These are phyloP conservation scores for Pleurotus djamor DNA, from an alignment of 768 basidiomycete species.

Conservation along the genomic window DNA sequence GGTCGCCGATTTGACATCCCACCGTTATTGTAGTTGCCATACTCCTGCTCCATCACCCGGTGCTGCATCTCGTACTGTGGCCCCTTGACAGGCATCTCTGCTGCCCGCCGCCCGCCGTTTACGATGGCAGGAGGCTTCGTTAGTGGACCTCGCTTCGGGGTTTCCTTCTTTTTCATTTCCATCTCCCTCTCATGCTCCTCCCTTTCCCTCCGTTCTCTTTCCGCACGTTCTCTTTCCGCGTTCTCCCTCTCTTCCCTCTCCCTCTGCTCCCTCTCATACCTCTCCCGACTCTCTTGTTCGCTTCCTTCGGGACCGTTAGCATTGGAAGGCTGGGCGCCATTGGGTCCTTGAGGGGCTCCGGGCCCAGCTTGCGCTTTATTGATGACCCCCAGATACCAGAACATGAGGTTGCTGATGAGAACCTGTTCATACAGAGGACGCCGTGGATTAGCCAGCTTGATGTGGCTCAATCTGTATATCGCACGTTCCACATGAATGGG, in stretches of 20 bases:
- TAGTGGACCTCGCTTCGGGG: slow-evolving; percentile 54
- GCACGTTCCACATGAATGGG: slow-evolving; percentile 99
- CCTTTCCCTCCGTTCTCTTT: slow-evolving; percentile 29
- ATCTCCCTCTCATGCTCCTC: slow-evolving; percentile 48
- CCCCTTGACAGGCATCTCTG: slow-evolving; percentile 84
- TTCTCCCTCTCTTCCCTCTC: slow-evolving; percentile 33
- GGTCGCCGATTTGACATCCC: slow-evolving; percentile 25
- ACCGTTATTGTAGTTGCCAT: slow-evolving; percentile 37
- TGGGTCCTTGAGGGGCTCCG: slow-evolving; percentile 28
- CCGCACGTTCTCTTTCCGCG: slow-evolving; percentile 33
- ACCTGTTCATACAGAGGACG: slow-evolving; percentile 97
- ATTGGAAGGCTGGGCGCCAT: slow-evolving; percentile 17
- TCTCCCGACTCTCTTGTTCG: slow-evolving; percentile 25
- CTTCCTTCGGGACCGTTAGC: slow-evolving; percentile 31
- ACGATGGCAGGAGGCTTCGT: slow-evolving; percentile 59
- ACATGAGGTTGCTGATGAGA: slow-evolving; percentile 91
- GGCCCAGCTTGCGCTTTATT: slow-evolving; percentile 77
- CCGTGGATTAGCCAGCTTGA: slow-evolving; percentile 97
- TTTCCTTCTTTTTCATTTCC: slow-evolving; percentile 56
- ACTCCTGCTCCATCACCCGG: slow-evolving; percentile 90
- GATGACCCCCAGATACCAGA: slow-evolving; percentile 99
- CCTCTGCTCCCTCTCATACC: slow-evolving; percentile 37
- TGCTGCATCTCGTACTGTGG: slow-evolving; percentile 96
- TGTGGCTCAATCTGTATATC: slow-evolving; percentile 95
- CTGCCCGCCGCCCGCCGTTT: slow-evolving; percentile 54